Percentiles rank a stretch among this genome's conserved stretches.
These are phyloP conservation scores for Aspergillus versicolor DNA, from an alignment of 2,329 filamentous ascomycete species.

Conservation along the genomic window DNA sequence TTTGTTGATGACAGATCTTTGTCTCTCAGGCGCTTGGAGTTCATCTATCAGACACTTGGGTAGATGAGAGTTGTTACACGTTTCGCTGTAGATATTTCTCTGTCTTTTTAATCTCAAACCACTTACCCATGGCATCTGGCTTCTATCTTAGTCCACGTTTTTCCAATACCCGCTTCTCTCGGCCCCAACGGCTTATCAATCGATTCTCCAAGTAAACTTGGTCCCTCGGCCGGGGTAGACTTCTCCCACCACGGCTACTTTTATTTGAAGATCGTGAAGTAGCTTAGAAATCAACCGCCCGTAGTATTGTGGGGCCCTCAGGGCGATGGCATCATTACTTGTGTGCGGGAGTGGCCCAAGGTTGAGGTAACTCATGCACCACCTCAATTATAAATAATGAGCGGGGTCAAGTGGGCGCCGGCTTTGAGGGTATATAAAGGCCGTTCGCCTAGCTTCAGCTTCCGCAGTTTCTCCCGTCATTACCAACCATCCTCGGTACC, in stretches of 20 bases:
- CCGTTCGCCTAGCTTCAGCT: neutral
- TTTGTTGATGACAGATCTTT: neutral
- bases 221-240: no score
- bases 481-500: neutral
- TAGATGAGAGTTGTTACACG: neutral
- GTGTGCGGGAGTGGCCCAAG: neutral
- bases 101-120: neutral
- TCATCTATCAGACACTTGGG: conserved; percentile 1
- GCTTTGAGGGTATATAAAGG: conserved; percentile 5
- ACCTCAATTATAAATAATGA: conserved; percentile 7
- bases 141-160: neutral
- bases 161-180: neutral
- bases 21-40: neutral
- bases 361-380: neutral
- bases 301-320: neutral
- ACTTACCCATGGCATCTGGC: neutral
- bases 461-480: neutral
- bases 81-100: conserved; percentile 3
- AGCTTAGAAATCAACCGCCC: conserved; percentile 10
- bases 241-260: neutral
- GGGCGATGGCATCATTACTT: conserved; percentile 9
- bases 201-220: neutral
- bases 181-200: neutral
- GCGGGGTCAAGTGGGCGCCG: conserved; percentile 1
- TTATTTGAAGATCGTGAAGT: neutral